Evolutionary conservation across 2,329 filamentous ascomycete species (phyloP).

Genomic region (Colletotrichum costaricense): DNA sequence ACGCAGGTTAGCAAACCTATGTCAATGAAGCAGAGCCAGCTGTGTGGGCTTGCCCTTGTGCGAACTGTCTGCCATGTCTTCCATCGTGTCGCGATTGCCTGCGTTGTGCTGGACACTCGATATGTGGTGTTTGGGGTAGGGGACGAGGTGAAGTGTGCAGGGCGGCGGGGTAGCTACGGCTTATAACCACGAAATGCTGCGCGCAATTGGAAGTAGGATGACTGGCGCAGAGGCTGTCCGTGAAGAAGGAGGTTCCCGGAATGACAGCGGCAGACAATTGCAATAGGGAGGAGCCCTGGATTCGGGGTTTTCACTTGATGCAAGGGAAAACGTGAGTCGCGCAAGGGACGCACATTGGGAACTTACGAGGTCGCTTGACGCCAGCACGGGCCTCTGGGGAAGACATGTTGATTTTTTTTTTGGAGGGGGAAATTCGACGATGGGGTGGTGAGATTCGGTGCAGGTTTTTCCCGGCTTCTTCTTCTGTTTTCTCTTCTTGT

Average conservation of each 20-base stretch:
- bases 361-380: constrained; percentile 57
- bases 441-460: constrained; percentile 58
- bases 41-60: constrained; percentile 13
- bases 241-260: not conserved
- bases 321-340: not conserved
- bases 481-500: constrained; percentile 39
- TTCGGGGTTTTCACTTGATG: constrained; percentile 36
- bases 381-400: constrained; percentile 54
- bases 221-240: not conserved
- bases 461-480: constrained; percentile 40
- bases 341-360: not conserved
- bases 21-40: not conserved
- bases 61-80: not conserved
- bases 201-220: not conserved
- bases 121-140: not conserved
- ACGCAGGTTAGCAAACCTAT: not conserved
- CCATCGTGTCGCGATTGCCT: not conserved
- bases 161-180: not conserved
- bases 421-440: not conserved
- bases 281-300: not conserved
- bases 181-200: not conserved
- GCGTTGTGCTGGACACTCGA: not conserved
- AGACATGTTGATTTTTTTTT: constrained; percentile 44
- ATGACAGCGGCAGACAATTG: not conserved
- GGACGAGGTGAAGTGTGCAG: not conserved